Evolutionary conservation across 495 filamentous ascomycete species (phyloP), one percentile per base, ranked within the genome.

Genomic region (Podospora anserina): DNA sequence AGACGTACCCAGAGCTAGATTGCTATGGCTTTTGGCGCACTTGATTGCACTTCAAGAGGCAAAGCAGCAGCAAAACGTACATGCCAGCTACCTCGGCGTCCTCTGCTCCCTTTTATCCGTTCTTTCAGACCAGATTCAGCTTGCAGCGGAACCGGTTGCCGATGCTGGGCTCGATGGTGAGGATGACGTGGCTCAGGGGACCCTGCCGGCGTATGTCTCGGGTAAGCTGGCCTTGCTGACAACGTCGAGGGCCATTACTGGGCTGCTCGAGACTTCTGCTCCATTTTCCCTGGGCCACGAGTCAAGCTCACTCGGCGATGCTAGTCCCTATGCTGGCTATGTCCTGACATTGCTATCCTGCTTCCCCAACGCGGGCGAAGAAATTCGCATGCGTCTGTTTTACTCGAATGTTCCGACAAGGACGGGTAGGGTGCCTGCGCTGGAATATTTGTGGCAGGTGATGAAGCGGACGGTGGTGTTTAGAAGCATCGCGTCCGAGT

Each of bases 321-420:
- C 92, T 0, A 88, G 87, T 68, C 80, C 91, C 15, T 84, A 97
- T 59, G 93, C 96, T 59, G 91, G 88, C 59, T 98, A 96, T 75
- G 91, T 93, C 2, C 82, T 98, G 56, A 95, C 91, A 16, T 79
- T 99, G 9, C 79, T 98, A 6, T 88, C 90, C 66, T 91, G 92
- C 65, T 99, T 99, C 71, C 95, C 94, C 20, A 83, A 86, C 9
- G 85, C 88, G 54, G 87, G 88, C 20, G 93, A 97, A 72, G 96
- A 98, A 64, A 96, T 98, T 63, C 90, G 94, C 0, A 96, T 98
- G 92, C 96, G 95, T 84, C 81, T 99, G 4, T 98, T 93, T 71
- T 81, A 93, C 16, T 90, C 92, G 0, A 93, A 93, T 34, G 88
- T 91, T 13, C 81, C 84, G 3, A 84, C 83, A 20, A 80, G 71